phyloP scores from a whole-genome alignment of 768 basidiomycete genomes.

The Termitomyces sp. region DNA sequence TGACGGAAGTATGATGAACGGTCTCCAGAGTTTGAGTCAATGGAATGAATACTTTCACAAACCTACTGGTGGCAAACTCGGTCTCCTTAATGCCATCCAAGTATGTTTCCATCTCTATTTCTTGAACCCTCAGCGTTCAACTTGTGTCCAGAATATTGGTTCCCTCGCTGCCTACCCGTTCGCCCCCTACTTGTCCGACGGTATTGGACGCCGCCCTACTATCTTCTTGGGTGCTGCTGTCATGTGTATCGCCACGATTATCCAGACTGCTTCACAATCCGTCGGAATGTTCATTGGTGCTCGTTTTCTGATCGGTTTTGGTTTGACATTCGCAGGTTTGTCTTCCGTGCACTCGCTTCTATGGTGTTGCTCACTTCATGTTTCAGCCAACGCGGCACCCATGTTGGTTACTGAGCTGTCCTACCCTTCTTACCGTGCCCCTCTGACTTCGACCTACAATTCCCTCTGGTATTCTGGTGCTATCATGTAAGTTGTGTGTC shows the following conservation, averaged over 20 bases:
- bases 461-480: constrained; percentile 84
- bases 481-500: constrained; percentile 35
- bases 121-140: background rate
- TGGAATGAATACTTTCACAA: constrained; percentile 59
- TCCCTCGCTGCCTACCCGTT: constrained; percentile 62
- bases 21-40: constrained; percentile 59
- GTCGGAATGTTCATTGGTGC: constrained; percentile 79
- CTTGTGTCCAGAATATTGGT: constrained; percentile 54
- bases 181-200: constrained; percentile 67
- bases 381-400: constrained; percentile 63
- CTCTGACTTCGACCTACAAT: constrained; percentile 74
- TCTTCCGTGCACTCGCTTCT: background rate
- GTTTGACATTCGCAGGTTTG: constrained; percentile 62
- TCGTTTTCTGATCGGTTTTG: constrained; percentile 74
- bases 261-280: constrained; percentile 69
- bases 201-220: constrained; percentile 59
- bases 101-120: constrained; percentile 26
- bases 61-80: constrained; percentile 53
- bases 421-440: constrained; percentile 77
- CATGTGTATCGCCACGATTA: constrained; percentile 61
- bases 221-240: constrained; percentile 66
- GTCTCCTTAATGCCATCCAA: constrained; percentile 72
- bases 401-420: constrained; percentile 84
- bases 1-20: constrained; percentile 79
- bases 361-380: background rate